Evolutionary conservation across 1,139 yeast genomes (phyloP).

Genomic region (Blastobotrys serpentis): DNA sequence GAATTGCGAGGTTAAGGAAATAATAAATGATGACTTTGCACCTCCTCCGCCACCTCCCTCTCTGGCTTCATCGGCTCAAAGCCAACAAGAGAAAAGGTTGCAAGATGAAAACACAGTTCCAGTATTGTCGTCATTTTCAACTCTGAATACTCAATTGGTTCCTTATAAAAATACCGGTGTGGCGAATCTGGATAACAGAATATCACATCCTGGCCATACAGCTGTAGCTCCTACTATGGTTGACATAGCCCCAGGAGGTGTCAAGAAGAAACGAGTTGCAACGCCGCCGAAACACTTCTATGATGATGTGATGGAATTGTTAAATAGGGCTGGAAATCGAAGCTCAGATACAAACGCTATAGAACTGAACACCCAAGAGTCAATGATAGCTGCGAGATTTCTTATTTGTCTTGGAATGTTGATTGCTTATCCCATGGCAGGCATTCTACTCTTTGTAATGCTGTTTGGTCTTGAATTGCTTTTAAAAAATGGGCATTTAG

Average conservation of each 20-base stretch:
- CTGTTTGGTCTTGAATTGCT: constrained; percentile 22
- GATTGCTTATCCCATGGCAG: constrained; percentile 22
- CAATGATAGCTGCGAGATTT: constrained; percentile 16
- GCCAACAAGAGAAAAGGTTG: too few species aligned
- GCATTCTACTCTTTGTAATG: constrained; percentile 20
- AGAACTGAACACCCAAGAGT: constrained; percentile 15
- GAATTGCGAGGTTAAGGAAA: too few species aligned
- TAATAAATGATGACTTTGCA: background rate
- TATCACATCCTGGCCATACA: background rate
- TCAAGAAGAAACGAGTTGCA: background rate
- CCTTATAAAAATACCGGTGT: constrained; percentile 1
- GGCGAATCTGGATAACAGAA: background rate
- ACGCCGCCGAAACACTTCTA: constrained; percentile 8
- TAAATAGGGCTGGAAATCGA: constrained; percentile 10
- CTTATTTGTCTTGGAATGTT: constrained; percentile 17
- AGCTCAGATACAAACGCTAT: background rate
- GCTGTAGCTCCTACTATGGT: background rate
- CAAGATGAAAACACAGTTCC: too few species aligned
- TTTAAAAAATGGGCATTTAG: background rate
- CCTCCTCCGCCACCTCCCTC: background rate
- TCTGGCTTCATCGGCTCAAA: background rate
- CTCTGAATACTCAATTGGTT: constrained; percentile 3
- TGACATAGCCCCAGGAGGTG: background rate
- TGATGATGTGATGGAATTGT: constrained; percentile 14
- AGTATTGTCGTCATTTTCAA: too few species aligned